phyloP scores from a whole-genome alignment of 495 filamentous ascomycete genomes.

The Pseudotulostoma volvatum region DNA sequence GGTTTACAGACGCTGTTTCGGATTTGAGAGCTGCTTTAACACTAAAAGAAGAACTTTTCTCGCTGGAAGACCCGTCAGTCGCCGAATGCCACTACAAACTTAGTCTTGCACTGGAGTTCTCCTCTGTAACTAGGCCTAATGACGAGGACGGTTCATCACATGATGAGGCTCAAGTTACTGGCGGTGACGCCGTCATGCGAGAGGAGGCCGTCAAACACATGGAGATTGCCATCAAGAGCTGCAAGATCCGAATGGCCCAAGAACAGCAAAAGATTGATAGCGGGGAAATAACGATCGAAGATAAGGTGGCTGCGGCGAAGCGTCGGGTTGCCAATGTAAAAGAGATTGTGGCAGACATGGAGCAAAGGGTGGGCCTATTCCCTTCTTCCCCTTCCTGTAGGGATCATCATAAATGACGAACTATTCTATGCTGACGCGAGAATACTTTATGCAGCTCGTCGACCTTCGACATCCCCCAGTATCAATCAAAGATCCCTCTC shows the following conservation, averaged over 20 bases:
- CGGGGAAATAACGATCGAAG: constrained; percentile 34
- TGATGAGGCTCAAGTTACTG: constrained; percentile 14
- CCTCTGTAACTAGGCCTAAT: constrained; percentile 50
- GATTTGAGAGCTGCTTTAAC: constrained; percentile 62
- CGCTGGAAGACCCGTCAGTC: constrained; percentile 61
- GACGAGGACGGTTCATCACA: constrained; percentile 26
- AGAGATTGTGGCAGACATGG: constrained; percentile 77
- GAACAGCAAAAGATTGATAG: constrained; percentile 49
- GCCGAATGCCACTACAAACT: constrained; percentile 94
- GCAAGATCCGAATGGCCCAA: constrained; percentile 52
- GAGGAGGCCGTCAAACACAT: constrained; percentile 62
- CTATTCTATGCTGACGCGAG: constrained; percentile 6
- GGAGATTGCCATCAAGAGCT: constrained; percentile 68
- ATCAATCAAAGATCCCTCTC: constrained; percentile 37
- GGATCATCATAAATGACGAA: constrained; percentile 10
- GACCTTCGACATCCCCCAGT: constrained; percentile 61
- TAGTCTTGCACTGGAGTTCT: constrained; percentile 88
- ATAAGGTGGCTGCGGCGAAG: constrained; percentile 36
- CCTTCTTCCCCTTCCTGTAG: constrained; percentile 6
- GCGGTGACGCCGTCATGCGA: constrained; percentile 50
- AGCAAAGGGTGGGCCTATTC: constrained; percentile 46
- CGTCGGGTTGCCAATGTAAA: constrained; percentile 64
- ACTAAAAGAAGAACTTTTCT: constrained; percentile 59
- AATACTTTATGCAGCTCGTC: constrained; percentile 36
- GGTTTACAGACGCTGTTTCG: constrained; percentile 61